These are phyloP conservation scores for Xylaria flabelliformis DNA, from an alignment of 495 filamentous ascomycete genomes.

Conservation along the genomic window DNA sequence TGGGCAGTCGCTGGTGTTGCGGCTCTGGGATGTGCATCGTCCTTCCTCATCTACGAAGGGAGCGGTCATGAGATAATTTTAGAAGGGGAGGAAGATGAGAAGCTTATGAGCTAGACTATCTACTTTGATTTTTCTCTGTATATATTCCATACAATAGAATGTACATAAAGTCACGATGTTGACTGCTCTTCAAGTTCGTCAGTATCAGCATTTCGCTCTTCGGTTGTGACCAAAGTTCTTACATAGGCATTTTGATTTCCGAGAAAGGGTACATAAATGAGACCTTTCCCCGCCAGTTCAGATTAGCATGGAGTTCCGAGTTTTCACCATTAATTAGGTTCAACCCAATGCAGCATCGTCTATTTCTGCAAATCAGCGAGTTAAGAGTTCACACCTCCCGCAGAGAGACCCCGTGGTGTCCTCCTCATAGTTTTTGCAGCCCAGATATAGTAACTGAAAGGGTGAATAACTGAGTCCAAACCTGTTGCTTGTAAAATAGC, in stretches of 20 bases:
- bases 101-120: conserved; percentile 5
- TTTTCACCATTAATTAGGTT: not conserved
- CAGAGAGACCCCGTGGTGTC: not conserved
- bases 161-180: not conserved
- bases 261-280: not conserved
- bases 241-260: not conserved
- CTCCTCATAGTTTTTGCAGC: not conserved
- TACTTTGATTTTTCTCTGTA: not conserved
- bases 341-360: not conserved
- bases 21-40: conserved; percentile 63
- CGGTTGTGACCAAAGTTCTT: not conserved
- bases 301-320: no score
- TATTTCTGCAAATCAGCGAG: not conserved
- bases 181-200: no score
- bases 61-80: conserved; percentile 72
- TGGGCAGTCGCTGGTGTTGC: conserved; percentile 73
- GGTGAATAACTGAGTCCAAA: not conserved
- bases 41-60: conserved; percentile 74
- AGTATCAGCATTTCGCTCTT: not conserved
- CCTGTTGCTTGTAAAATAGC: not conserved
- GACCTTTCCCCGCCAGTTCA: not conserved
- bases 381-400: not conserved
- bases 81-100: conserved; percentile 67
- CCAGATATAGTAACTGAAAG: not conserved
- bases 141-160: not conserved